These are phyloP conservation scores for Saussurea involucrata DNA, from an alignment of 129 eudicot species.

Conservation along the genomic window DNA sequence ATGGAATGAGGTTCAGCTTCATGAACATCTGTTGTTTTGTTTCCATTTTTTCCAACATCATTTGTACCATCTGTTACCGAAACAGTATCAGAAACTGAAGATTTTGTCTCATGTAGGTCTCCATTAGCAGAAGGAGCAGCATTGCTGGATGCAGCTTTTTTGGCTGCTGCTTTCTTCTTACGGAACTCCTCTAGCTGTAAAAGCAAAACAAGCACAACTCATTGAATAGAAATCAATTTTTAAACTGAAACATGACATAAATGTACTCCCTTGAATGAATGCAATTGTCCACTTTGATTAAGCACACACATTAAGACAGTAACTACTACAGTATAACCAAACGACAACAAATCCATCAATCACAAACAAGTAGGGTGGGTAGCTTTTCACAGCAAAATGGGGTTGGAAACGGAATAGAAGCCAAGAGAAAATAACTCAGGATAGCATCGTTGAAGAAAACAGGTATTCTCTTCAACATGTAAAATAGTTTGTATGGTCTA, in stretches of 20 bases:
- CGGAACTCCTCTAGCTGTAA: conserved; percentile 93
- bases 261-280: background rate
- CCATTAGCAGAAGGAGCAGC: conserved; percentile 39
- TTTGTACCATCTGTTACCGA: conserved; percentile 34
- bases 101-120: conserved; percentile 35
- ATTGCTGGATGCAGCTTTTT: conserved; percentile 45
- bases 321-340: background rate
- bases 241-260: background rate
- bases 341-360: background rate
- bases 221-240: background rate
- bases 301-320: background rate
- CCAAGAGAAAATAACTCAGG: background rate
- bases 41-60: conserved; percentile 37
- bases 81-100: conserved; percentile 43
- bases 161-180: conserved; percentile 86
- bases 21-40: conserved; percentile 18
- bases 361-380: background rate
- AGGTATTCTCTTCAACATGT: no score
- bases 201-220: background rate
- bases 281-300: background rate
- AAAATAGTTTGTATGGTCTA: no score
- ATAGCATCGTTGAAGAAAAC: no score
- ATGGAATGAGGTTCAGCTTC: conserved; percentile 27
- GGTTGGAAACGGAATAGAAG: background rate
- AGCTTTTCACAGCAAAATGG: background rate